Evolutionary conservation across 805 yeast species (phyloP), one percentile per base, ranked within the genome.

Genomic region (Blastobotrys muscicola): DNA sequence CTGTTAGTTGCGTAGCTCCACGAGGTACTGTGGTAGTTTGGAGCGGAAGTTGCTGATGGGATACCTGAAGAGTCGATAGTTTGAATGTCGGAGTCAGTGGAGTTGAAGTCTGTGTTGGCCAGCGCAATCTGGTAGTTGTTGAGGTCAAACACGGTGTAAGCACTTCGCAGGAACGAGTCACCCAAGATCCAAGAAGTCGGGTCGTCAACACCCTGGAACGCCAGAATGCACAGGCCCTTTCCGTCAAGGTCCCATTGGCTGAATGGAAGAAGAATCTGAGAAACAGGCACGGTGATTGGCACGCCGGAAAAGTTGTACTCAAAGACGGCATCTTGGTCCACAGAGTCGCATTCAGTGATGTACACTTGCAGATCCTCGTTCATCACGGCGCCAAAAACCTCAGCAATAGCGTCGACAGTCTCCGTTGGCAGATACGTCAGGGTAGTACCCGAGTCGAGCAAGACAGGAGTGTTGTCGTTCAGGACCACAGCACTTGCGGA

Each of bases 391-490:
- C 43, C 46, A 15, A 50, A 15, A 23, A 37, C 11, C 13, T 7
- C 15, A 8, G 12, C 43, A 13, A 52, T 45, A 12, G 32, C 40
- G 23, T 42, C 33, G 29, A 69, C 53, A 11, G 60, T 43, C 4
- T 42, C 47, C 2, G 47, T 31, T 4, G 82, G 81, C 31, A 78
- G 60, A 51, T 72, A 74, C 6, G 74, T 58, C 29, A 70, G 57
- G 5, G 80, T 66, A 8, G 82, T 69, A 13, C 83, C 82, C 1
- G 80, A 70, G 56, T 80, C 85, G 33, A 79, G 60, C 23, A 74
- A 58, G 2, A 74, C 81, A 8, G 68, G 56, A 7, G 33, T 41
- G 23, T 45, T 36, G 11, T 39, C 43, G n/a, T 31, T 14, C 38
- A 39, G 29, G 13, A 48, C 30, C 29, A 16, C 29, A 14, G 34